These are phyloP conservation scores for Verticillium tricorpus DNA, from an alignment of 2,329 filamentous ascomycete genomes.

Conservation along the genomic window DNA sequence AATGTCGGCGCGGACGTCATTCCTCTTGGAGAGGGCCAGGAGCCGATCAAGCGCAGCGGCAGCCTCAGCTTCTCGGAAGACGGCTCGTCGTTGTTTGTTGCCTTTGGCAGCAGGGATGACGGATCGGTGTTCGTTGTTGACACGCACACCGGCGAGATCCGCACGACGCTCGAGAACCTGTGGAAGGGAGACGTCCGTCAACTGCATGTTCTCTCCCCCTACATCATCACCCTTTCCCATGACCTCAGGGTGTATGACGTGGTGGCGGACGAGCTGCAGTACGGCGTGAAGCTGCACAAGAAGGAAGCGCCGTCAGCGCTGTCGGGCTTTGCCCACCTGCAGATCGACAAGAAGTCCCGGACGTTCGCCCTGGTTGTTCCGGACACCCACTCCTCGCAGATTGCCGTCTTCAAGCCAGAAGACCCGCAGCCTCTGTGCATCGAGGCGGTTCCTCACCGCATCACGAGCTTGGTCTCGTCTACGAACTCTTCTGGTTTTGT, in stretches of 20 bases:
- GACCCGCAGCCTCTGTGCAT: conserved; percentile 55
- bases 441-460: conserved; percentile 49
- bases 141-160: conserved; percentile 60
- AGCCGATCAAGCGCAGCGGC: conserved; percentile 45
- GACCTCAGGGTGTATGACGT: conserved; percentile 78
- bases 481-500: conserved; percentile 67
- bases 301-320: conserved; percentile 15
- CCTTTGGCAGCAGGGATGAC: conserved; percentile 48
- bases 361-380: conserved; percentile 62
- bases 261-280: conserved; percentile 70
- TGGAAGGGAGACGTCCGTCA: conserved; percentile 61
- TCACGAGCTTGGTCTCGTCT: conserved; percentile 64
- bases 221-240: conserved; percentile 70
- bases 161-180: conserved; percentile 62
- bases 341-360: conserved; percentile 62
- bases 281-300: conserved; percentile 53
- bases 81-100: conserved; percentile 75
- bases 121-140: conserved; percentile 74
- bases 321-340: conserved; percentile 53
- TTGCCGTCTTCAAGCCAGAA: conserved; percentile 65
- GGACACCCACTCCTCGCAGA: conserved; percentile 40
- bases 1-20: conserved; percentile 28
- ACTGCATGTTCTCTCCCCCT: conserved; percentile 67
- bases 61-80: conserved; percentile 77
- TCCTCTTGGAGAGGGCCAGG: conserved; percentile 21